Base-by-base conservation (phyloP, 305 asterid genomes). In the Fraxinus albicans region DNA sequence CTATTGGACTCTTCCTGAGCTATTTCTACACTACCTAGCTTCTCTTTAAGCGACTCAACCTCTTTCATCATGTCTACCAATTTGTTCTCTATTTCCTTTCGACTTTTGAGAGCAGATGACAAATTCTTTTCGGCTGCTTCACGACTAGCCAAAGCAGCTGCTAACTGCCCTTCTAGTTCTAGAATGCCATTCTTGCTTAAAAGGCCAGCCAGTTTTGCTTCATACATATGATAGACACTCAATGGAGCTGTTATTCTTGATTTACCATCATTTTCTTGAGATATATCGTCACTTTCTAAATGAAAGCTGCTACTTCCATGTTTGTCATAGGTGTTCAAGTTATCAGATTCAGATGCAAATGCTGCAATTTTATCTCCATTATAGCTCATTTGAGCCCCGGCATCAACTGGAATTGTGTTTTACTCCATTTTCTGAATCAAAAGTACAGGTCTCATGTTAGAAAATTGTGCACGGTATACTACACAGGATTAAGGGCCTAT, bases 1-100 rank as follows among this genome's bases (percentile, higher is more conserved):
- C 90, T 96, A 87, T 92, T 94, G 10, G 98, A 92, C 89, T 96
- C 98, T 53, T 96, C 99, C 83, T 94, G 98, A 9, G 98, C 98
- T 84, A 92, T 55, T 84, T 94, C 98, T 55, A 93, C 83, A 77
- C 92, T 89, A 36, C 91, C 84, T 67, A 96, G 88, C 90, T 91
- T 96, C 93, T 95, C 99, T 88, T 91, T 96, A 74, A 94, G 94
- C 86, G 92, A 77, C 81, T 92, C 98, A 80, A 91, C 79, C 86
- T 96, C 99, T 91, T 91, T 95, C 76, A 82, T 44, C 23, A 91
- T 12, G 77, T 93, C 98, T n/a, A 88, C 89, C 42, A 92, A 77
- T 83, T 87, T 90, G 79, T 86, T 94, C 86, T 96, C 98, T 89
- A 86, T 85, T 73, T 96, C 99, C 81, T 92, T 94, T 84, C 88